A percentile compares a stretch with the other conserved stretches of the same genome.
phyloP scores from a whole-genome alignment of 169 alveolate genomes.

The Besnoitia besnoiti region DNA sequence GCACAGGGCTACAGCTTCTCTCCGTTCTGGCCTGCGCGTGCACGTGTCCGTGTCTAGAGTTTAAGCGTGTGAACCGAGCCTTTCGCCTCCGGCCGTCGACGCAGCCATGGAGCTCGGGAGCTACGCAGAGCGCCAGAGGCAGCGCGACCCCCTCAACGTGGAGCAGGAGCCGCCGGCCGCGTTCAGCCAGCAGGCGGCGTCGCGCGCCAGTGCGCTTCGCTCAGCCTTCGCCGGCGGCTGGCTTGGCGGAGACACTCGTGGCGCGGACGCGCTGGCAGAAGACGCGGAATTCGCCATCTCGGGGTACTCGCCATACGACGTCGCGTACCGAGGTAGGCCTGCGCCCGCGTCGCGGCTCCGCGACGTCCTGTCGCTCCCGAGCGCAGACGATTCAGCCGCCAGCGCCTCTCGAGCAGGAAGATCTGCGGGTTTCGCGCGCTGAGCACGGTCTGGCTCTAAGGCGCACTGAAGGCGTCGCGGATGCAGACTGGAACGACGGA shows the following conservation, averaged over 20 bases:
- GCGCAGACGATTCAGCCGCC: too few species aligned
- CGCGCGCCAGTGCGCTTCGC: not conserved
- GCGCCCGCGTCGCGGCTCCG: not conserved
- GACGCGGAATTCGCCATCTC: not conserved
- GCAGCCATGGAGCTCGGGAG: conserved; percentile 34
- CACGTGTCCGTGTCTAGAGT: too few species aligned
- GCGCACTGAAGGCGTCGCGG: too few species aligned
- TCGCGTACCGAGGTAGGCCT: conserved; percentile 32
- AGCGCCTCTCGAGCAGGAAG: too few species aligned
- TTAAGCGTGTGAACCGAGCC: too few species aligned
- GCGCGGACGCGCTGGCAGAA: not conserved
- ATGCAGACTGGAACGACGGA: too few species aligned
- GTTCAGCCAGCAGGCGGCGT: not conserved
- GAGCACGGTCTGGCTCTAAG: too few species aligned
- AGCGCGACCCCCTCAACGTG: conserved; percentile 12
- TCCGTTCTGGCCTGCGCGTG: too few species aligned
- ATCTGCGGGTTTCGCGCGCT: too few species aligned
- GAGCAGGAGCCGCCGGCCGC: conserved; percentile 19
- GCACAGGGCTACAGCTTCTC: too few species aligned
- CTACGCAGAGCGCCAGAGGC: conserved; percentile 38
- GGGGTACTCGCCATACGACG: conserved; percentile 28
- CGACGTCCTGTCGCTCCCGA: too few species aligned
- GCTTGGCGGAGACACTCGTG: not conserved
- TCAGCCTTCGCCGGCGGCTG: conserved; percentile 37
- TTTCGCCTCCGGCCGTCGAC: too few species aligned